A percentile compares a stretch with the other conserved stretches of the same genome.
Conservation (phyloP, 495 filamentous ascomycete genomes). For the Oleoguttula mirabilis region DNA sequence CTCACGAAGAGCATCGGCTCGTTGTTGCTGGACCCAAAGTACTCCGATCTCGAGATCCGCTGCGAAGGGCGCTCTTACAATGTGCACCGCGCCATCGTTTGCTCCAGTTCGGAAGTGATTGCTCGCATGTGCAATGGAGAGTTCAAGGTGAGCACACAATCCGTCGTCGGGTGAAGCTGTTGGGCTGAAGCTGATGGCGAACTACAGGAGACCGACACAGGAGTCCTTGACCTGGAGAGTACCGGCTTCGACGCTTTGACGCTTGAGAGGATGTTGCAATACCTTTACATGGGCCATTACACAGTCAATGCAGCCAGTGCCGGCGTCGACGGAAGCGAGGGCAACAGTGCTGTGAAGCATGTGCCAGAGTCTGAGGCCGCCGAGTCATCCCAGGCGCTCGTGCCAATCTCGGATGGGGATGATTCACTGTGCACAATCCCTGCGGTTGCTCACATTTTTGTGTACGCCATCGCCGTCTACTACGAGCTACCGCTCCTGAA, state of each 20-base stretch:
- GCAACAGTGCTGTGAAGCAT: neutral
- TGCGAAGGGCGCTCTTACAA: neutral
- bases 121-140: slow-evolving; percentile 22
- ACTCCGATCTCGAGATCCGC: slow-evolving; percentile 14
- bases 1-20: neutral
- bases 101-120: slow-evolving; percentile 3
- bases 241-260: slow-evolving; percentile 6
- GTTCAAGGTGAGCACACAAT: slow-evolving; percentile 25
- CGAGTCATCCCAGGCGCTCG: neutral
- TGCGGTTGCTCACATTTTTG: neutral
- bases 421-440: neutral
- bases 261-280: slow-evolving; percentile 8
- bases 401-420: neutral
- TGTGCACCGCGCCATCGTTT: slow-evolving; percentile 9
- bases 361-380: neutral
- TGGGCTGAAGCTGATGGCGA: neutral
- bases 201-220: neutral
- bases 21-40: slow-evolving; percentile 15
- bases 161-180: neutral
- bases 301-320: neutral
- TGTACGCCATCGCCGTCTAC: slow-evolving; percentile 1
- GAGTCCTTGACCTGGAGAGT: slow-evolving; percentile 3
- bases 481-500: slow-evolving; percentile 1
- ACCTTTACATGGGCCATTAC: slow-evolving; percentile 12
- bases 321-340: neutral